Evolutionary conservation across 805 yeast species (phyloP), one percentile per base, ranked within the genome.

Genomic region (Pichia heedii): DNA sequence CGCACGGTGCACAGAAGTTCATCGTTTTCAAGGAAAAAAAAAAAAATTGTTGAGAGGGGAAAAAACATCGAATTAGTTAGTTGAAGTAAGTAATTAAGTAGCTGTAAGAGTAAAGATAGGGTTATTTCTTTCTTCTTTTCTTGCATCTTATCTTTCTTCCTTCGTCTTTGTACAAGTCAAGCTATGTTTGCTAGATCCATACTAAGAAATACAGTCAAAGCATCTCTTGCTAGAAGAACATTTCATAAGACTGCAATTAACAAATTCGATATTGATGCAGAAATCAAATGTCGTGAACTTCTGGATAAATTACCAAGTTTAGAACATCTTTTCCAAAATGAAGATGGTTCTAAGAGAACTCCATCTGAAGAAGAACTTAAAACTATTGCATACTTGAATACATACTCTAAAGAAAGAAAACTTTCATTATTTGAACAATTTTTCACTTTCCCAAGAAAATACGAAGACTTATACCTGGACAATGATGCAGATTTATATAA

Each of bases 281-380:
- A 82, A 58, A 68, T 70, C 52, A 82, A 77, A 45, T 79, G 84
- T 50, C 72, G 86, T 49, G 61, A 68, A 51, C 69, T 76, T 53
- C 71, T 85, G 53, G 79, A 77, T 55, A 60, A 75, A 21, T 69
- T 84, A 43, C 82, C 88, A 22, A 71, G 79, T 24, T 74, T 82
- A 27, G 73, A 81, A 44, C 74, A 77, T 57, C 69, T 83, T 50
- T 85, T 78, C 62, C 76, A 80, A 57, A 81, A 81, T 60, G 73
- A 81, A 40, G 90, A 85, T 58, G 95, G 94, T 7, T 66, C 86
- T 11, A 74, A 81, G 42, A 71, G 88, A 51, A 74, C 69, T 20
- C 90, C 88, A 39, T 61, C 72, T 24, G 94, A 85, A 55, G 63
- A 66, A 33, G 93, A 85, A 65, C 71, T 84, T 56, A 77, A 81